phyloP scores from a whole-genome alignment of 257 asterid genomes.

The Solanum commersonii region DNA sequence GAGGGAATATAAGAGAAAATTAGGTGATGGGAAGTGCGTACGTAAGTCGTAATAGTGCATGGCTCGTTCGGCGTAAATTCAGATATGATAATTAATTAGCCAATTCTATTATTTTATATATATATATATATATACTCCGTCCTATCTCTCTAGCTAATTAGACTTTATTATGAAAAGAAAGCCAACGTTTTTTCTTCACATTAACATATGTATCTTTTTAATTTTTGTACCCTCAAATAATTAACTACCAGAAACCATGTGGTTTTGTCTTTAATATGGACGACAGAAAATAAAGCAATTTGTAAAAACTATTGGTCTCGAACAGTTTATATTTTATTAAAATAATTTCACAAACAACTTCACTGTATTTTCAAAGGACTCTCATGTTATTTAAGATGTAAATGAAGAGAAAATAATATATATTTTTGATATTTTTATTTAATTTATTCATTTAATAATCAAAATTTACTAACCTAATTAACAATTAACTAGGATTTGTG shows the following conservation, averaged over 20 bases:
- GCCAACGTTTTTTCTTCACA: neutral
- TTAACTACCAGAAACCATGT: neutral
- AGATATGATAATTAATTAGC: neutral
- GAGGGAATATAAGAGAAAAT: neutral
- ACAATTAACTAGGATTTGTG: neutral
- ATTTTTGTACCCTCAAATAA: neutral
- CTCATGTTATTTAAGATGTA: neutral
- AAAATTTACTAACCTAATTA: neutral
- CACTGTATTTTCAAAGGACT: neutral
- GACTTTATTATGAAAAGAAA: neutral
- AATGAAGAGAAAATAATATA: neutral
- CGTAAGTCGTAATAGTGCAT: neutral
- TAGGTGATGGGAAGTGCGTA: neutral
- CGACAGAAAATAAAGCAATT: neutral
- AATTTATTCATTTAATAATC: neutral
- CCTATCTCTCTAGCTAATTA: neutral
- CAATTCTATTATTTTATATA: neutral
- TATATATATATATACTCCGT: too few species aligned
- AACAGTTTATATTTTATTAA: neutral
- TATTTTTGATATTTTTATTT: neutral
- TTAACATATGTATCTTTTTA: neutral
- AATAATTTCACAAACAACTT: neutral
- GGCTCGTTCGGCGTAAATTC: neutral
- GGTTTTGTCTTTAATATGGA: neutral
- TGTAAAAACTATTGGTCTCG: neutral